phyloP scores from a whole-genome alignment of 805 yeast genomes.

The Wickerhamomyces rabaulensis region DNA sequence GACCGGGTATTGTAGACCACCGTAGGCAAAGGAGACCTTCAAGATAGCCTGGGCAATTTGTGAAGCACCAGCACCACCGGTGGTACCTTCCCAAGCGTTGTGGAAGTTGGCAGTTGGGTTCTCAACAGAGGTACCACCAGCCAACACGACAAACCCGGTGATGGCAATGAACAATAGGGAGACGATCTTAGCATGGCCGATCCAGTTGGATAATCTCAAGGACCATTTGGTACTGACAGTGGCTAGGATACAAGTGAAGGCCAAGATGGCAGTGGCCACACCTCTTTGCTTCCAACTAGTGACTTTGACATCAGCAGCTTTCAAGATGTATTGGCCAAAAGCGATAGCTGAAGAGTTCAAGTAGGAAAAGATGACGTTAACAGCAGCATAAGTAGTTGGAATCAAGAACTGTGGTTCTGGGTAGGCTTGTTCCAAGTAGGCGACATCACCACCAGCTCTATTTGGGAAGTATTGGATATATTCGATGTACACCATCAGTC shows the following conservation, averaged over 20 bases:
- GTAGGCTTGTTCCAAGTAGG: conserved; percentile 34
- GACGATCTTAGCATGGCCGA: conserved; percentile 33
- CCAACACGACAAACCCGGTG: conserved; percentile 32
- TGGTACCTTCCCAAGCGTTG: conserved; percentile 36
- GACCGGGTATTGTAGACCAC: conserved; percentile 37
- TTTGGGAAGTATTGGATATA: conserved; percentile 34
- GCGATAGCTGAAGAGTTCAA: conserved; percentile 33
- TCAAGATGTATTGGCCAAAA: conserved; percentile 29
- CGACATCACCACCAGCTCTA: conserved; percentile 35
- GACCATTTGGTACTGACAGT: conserved; percentile 26
- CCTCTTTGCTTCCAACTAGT: conserved; percentile 49
- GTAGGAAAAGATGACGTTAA: conserved; percentile 32
- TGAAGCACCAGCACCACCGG: conserved; percentile 33
- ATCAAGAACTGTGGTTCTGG: conserved; percentile 30
- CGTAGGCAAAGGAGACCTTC: conserved; percentile 39
- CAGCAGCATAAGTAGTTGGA: conserved; percentile 35
- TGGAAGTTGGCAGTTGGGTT: conserved; percentile 30
- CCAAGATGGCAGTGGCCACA: conserved; percentile 29
- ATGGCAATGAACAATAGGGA: conserved; percentile 30
- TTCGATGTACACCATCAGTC: conserved; percentile 35
- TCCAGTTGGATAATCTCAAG: conserved; percentile 26
- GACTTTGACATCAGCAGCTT: conserved; percentile 28
- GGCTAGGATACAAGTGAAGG: conserved; percentile 30
- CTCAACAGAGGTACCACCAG: conserved; percentile 30
- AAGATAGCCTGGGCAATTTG: conserved; percentile 37